Evolutionary conservation across 768 basidiomycete species (phyloP).

Genomic region (Rhodotorula taiwanensis): DNA sequence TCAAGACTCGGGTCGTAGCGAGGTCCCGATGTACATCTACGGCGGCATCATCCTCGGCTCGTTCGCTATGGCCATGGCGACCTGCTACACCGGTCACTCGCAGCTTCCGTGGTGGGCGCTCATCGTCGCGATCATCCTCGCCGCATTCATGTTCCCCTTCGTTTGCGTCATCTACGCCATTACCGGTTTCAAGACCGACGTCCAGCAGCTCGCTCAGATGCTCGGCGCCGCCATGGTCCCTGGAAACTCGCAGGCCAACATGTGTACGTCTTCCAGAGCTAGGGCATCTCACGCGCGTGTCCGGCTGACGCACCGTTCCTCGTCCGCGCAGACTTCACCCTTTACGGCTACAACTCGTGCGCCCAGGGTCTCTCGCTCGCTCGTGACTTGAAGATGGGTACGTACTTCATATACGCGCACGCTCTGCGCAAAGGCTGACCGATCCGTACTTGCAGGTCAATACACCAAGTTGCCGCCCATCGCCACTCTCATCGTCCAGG

Average conservation of each 20-base stretch:
- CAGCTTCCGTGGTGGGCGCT: constrained; percentile 45
- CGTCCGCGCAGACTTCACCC: too few species aligned
- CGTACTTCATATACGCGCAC: too few species aligned
- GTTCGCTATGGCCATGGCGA: constrained; percentile 38
- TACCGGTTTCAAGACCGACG: constrained; percentile 49
- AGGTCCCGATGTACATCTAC: constrained; percentile 41
- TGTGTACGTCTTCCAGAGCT: too few species aligned
- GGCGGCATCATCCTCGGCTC: constrained; percentile 28
- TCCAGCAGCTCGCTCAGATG: constrained; percentile 51
- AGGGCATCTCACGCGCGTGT: too few species aligned
- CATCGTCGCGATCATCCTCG: constrained; percentile 51
- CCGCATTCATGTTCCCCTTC: constrained; percentile 51
- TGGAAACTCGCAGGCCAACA: constrained; percentile 63
- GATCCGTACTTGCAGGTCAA: too few species aligned
- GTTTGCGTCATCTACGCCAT: constrained; percentile 45
- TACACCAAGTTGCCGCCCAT: constrained; percentile 59
- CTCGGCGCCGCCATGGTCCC: constrained; percentile 49
- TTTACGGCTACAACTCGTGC: constrained; percentile 52
- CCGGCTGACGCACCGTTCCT: too few species aligned
- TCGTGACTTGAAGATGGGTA: constrained; percentile 53
- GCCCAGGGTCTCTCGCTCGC: constrained; percentile 50
- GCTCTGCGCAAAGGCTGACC: too few species aligned
- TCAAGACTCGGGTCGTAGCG: too few species aligned
- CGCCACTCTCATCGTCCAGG: constrained; percentile 58
- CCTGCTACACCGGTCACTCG: constrained; percentile 24